Evolutionary conservation across 352 stramenopile species (phyloP), one percentile per base, ranked within the genome.

Genomic region (Pythium rhizo-oryzae): DNA sequence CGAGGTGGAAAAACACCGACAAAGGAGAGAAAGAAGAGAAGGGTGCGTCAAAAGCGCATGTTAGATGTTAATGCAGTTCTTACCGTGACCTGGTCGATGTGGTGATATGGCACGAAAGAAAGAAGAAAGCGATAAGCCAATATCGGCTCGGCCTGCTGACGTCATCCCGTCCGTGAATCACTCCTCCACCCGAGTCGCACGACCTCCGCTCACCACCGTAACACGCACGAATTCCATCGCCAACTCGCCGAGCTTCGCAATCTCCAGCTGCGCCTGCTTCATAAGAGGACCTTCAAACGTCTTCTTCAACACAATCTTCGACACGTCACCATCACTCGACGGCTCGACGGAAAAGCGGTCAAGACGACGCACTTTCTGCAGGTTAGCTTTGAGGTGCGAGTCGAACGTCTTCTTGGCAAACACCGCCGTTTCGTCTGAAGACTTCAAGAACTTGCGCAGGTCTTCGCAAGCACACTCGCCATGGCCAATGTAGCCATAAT

Each of bases 251-350:
- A 58, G 52, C n/a, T 28, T 44, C 8, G 52, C 30, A 21, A 58
- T 46, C 24, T 43, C 52, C 9, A 46, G 25, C 18, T 46, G 15
- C 30, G 30, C 30, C 52, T 46, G 21, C 30, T 58, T 58, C 28
- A 30, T 19, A 4, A 58, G 18, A 7, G 15, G 4, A 28, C n/a
- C 44, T 28, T 58, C 52, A 28, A 23, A 46, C 28, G 30, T 28
- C 52, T 58, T 58, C 33, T 43, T 58, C 12, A 58, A 7, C 52
- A 46, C 52, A 6, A 58, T 30, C 8, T 46, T 58, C 18, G 33
- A 28, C 33, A 19, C 19, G 3, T 12, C 18, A 7, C 19, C 8
- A 25, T 25, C 30, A 30, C n/a, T 4, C 18, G n/a, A 41, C 16
- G 50, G 18, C 52, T 25, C 18, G 28, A 58, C 19, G 8, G 52